Evolutionary conservation across 1,284 basidiomycete species (phyloP).

Genomic region (Pseudozyma pruni): DNA sequence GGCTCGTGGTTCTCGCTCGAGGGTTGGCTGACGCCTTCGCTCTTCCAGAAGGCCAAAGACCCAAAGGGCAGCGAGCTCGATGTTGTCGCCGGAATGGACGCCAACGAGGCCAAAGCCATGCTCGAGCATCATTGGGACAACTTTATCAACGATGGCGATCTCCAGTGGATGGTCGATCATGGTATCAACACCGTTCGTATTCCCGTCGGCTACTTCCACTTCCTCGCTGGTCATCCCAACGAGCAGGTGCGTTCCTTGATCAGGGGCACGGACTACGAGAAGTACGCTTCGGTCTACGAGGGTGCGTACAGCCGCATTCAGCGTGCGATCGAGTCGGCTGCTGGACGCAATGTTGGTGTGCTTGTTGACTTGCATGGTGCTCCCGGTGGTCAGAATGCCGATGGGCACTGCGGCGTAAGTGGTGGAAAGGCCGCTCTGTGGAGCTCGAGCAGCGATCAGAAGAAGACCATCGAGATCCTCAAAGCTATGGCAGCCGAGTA

Average conservation of each 20-base stretch:
- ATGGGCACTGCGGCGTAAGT: constrained; percentile 66
- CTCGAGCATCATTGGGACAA: constrained; percentile 83
- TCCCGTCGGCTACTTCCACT: constrained; percentile 77
- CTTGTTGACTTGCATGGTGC: constrained; percentile 76
- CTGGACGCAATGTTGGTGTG: constrained; percentile 78
- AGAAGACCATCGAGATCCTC: constrained; percentile 72
- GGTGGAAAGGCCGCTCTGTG: constrained; percentile 56
- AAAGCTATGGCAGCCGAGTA: constrained; percentile 71
- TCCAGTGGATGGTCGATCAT: constrained; percentile 76
- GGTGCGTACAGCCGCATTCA: constrained; percentile 80
- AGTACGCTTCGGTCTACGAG: constrained; percentile 73
- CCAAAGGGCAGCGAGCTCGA: constrained; percentile 71
- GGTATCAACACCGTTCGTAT: constrained; percentile 86
- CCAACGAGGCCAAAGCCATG: constrained; percentile 72
- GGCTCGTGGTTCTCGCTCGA: constrained; percentile 71
- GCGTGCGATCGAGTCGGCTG: constrained; percentile 76
- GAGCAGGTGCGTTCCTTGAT: constrained; percentile 72
- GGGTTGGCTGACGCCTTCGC: constrained; percentile 66
- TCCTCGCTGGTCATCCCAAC: constrained; percentile 80
- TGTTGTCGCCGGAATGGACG: constrained; percentile 74
- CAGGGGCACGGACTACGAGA: constrained; percentile 78
- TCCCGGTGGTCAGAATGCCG: constrained; percentile 73
- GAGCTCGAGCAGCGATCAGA: constrained; percentile 67
- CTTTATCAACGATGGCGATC: constrained; percentile 66
- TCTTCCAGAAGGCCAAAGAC: constrained; percentile 54